Evolutionary conservation across 805 yeast species (phyloP), one percentile per base, ranked within the genome.

Genomic region (Wickerhamiella vanderwaltii): DNA sequence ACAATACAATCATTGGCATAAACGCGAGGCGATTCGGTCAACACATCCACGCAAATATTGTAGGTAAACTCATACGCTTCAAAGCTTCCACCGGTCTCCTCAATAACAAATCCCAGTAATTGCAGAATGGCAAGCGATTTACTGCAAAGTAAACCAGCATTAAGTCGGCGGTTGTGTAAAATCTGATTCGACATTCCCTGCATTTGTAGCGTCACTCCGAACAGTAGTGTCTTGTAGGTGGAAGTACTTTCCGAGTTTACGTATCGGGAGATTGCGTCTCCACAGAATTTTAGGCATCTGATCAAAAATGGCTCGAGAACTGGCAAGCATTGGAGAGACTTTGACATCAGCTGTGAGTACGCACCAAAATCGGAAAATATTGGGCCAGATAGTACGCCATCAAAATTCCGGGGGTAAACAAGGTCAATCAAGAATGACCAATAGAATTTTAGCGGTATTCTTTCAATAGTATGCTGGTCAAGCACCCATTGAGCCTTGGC

Each of bases 161-260:
- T 33, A 15, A 40, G 31, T 7, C 28, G 44, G 29, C 29, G 29
- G 6, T 29, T 20, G 25, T 19, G 34, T 11, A 50, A 38, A 9
- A 46, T 13, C 25, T 41, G 50, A 15, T 30, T 15, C 26, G 39
- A 43, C 9, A 51, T 22, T 2, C 54, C 54, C 39, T 49, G 46
- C 6, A 51, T 37, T 19, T 51, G 54, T 11, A 51, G 32, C 1
- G 43, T 15, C 4, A 48, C 37, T 5, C 52, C 54, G 26, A 51
- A 51, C 4, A 48, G 29, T 17, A 49, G 28, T 9, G 43, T 30
- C 25, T 46, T 49, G 29, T 23, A 41, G 2, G n/a, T 25, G 5
- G 16, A 12, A n/a, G 38, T 19, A 9, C 7, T 13, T 6, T 46
- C 35, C 25, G 24, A 35, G n/a, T 33, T 11, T 4, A 26, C 23